These are phyloP conservation scores for Inonotus hispidus DNA, from an alignment of 1,284 basidiomycete genomes.

Conservation along the genomic window DNA sequence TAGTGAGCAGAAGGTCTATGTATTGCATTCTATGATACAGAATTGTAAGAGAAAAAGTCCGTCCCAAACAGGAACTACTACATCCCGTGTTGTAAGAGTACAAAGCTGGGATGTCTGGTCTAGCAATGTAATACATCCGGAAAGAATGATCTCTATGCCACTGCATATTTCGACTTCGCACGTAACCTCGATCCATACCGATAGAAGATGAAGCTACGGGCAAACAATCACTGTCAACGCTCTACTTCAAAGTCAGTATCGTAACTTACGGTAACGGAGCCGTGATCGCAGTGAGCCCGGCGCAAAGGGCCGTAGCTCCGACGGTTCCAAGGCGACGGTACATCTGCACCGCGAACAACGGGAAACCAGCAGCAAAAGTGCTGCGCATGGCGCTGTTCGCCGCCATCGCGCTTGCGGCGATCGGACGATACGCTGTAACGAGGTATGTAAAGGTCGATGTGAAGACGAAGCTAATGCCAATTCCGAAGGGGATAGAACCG, in stretches of 20 bases:
- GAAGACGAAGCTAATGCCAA: slow-evolving; percentile 56
- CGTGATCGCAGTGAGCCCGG: slow-evolving; percentile 62
- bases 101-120: not conserved
- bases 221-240: not conserved
- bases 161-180: slow-evolving; percentile 33
- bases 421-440: slow-evolving; percentile 68
- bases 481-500: slow-evolving; percentile 56
- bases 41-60: too few species aligned
- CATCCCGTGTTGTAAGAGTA: not conserved
- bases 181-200: slow-evolving; percentile 37
- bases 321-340: slow-evolving; percentile 58
- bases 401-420: slow-evolving; percentile 75
- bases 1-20: not conserved
- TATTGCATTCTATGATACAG: not conserved
- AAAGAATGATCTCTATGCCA: not conserved
- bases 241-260: not conserved
- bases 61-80: not conserved
- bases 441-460: slow-evolving; percentile 69
- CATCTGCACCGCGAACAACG: slow-evolving; percentile 61
- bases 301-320: slow-evolving; percentile 73
- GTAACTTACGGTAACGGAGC: slow-evolving; percentile 65
- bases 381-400: slow-evolving; percentile 64
- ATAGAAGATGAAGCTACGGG: slow-evolving; percentile 35
- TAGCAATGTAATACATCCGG: not conserved
- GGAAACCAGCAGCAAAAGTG: slow-evolving; percentile 67